Evolutionary conservation across 345 rosid species (phyloP).

Genomic region (Linum usitatissimum): DNA sequence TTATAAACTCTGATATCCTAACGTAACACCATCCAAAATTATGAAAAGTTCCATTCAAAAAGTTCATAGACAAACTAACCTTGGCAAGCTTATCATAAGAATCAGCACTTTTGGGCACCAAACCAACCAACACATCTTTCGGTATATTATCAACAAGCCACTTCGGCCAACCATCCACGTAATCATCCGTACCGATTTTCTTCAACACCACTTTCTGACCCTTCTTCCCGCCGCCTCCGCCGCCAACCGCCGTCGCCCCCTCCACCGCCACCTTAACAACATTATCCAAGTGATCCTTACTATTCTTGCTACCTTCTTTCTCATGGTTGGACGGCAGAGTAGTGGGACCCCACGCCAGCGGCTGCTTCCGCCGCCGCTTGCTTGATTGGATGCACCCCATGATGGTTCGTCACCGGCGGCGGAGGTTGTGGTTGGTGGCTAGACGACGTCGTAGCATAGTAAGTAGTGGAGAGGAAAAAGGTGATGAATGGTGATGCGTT

Average conservation of each 20-base stretch:
- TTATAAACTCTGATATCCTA: too few relatives aligned
- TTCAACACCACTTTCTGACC: conserved; percentile 15
- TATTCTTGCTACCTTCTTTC: neutral
- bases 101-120: conserved; percentile 51
- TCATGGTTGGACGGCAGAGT: neutral
- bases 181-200: conserved; percentile 41
- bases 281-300: neutral
- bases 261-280: neutral
- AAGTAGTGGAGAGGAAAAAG: neutral
- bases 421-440: neutral
- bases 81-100: conserved; percentile 60
- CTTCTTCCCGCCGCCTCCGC: conserved; percentile 13
- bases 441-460: neutral
- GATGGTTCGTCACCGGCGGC: neutral
- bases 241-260: conserved; percentile 3
- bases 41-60: too few relatives aligned
- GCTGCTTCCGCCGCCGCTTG: neutral
- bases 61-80: conserved; percentile 16
- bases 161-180: conserved; percentile 58
- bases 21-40: too few relatives aligned
- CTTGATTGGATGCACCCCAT: neutral
- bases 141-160: conserved; percentile 62
- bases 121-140: conserved; percentile 36
- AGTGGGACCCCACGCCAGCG: neutral
- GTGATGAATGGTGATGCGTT: too few relatives aligned